Evolutionary conservation across 2,329 filamentous ascomycete species (phyloP), one percentile per base, ranked within the genome.

Genomic region (Trichoderma breve): DNA sequence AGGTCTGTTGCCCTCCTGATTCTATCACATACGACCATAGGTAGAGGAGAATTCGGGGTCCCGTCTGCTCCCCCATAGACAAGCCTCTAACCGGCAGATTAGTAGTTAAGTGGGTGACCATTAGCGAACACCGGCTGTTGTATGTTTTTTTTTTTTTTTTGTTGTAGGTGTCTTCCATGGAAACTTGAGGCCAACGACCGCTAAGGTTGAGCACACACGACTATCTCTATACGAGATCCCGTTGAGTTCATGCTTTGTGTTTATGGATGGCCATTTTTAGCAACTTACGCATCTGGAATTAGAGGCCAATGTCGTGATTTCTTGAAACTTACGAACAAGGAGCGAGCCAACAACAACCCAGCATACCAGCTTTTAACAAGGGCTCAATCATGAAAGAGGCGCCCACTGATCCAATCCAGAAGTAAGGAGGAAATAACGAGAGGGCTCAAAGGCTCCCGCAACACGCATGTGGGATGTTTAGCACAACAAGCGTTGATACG

Each of bases 281-380:
- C 39, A 43, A 43, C 18, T 43, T 0, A 43, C 0, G 18, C 18
- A 7, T 43, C 7, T 43, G 18, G 39, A 43, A n/a, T 4, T 43
- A 4, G 39, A 43, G 18, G 1, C 0, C 39, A 43, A 43, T 0
- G 39, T 43, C 8, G 18, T 0, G 0, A n/a, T 43, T 43, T 43
- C 39, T n/a, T 18, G 18, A 43, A 0, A 43, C 39, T n/a, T 43
- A n/a, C 0, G 18, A 43, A n/a, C 8, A n/a, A 43, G 3, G 39
- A 43, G 39, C 14, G 14, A 36, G 14, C 34, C 34, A 36, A 1
- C 1, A 36, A 36, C 34, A 36, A 15, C 34, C 7, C 39, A 43
- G 1, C 18, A 43, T 0, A 1, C 39, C 34, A 43, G 39, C 18
- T 43, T 0, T 18, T 43, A n/a, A 43, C 39, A n/a, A 21, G n/a